These are phyloP conservation scores for Eucalyptus tenuipes DNA, from an alignment of 345 rosid species.

Conservation along the genomic window DNA sequence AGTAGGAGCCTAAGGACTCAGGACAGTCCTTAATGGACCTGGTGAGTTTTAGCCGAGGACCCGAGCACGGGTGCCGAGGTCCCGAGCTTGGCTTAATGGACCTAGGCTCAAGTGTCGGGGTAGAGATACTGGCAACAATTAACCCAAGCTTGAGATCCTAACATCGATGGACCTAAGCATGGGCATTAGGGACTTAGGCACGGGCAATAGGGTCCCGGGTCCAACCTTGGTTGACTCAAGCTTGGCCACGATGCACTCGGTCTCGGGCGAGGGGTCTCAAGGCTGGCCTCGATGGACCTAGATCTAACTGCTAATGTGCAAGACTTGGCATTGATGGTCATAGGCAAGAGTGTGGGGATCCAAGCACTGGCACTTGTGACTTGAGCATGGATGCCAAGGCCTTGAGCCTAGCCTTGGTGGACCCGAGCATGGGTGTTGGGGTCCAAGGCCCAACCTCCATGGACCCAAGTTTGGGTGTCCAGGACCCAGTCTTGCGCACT, in stretches of 20 bases:
- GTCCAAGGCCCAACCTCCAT: neutral
- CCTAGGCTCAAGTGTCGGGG: too few relatives aligned
- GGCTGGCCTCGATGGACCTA: fast-evolving
- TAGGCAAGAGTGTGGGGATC: fast-evolving
- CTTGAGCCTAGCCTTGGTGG: neutral
- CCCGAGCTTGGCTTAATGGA: too few relatives aligned
- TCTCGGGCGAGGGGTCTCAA: too few relatives aligned
- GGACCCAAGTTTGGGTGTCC: neutral
- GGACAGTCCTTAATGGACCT: neutral
- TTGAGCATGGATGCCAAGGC: too few relatives aligned
- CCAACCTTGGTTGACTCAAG: too few relatives aligned
- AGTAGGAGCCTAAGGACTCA: neutral
- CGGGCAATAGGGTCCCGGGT: fast-evolving
- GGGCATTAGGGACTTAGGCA: too few relatives aligned
- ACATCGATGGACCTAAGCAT: too few relatives aligned
- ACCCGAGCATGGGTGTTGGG: fast-evolving
- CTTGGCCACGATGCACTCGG: fast-evolving
- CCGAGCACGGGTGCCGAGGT: neutral
- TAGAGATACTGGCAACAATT: too few relatives aligned
- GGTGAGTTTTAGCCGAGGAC: fast-evolving
- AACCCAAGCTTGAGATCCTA: too few relatives aligned
- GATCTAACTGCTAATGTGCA: too few relatives aligned
- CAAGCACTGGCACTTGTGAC: too few relatives aligned
- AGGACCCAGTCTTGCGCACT: neutral
- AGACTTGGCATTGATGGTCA: too few relatives aligned